phyloP scores from a whole-genome alignment of 306 rosid species.

The Quercus mongolica region DNA sequence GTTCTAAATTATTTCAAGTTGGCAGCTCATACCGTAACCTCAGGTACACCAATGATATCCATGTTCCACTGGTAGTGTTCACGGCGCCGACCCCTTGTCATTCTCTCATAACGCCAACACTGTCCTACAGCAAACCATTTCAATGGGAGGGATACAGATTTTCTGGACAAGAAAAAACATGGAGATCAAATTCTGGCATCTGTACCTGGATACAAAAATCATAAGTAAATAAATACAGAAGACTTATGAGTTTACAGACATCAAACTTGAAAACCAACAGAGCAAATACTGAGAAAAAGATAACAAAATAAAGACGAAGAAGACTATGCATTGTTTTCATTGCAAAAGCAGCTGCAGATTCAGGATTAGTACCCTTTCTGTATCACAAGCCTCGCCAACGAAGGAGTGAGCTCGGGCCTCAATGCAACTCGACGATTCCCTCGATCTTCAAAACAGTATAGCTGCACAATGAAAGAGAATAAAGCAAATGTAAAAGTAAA shows the following conservation, averaged over 20 bases:
- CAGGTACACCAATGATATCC: slow-evolving; percentile 94
- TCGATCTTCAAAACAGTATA: slow-evolving; percentile 94
- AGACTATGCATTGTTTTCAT: neutral
- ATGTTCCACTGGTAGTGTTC: slow-evolving; percentile 99
- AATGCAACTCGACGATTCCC: slow-evolving; percentile 94
- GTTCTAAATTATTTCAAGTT: slow-evolving; percentile 10
- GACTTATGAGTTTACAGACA: slow-evolving; percentile 6
- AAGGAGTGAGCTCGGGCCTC: slow-evolving; percentile 98
- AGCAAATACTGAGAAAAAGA: slow-evolving; percentile 14
- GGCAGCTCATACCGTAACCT: slow-evolving; percentile 61
- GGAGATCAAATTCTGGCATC: slow-evolving; percentile 36
- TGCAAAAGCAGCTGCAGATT: slow-evolving; percentile 11
- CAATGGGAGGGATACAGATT: slow-evolving; percentile 81
- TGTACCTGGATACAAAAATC: slow-evolving; percentile 39
- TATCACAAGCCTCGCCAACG: slow-evolving; percentile 91
- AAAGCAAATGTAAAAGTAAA: neutral
- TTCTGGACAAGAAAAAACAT: slow-evolving; percentile 57
- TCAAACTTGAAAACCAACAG: slow-evolving; percentile 10
- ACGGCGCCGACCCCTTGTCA: slow-evolving; percentile 95
- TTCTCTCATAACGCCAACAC: slow-evolving; percentile 98
- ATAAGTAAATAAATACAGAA: slow-evolving; percentile 12
- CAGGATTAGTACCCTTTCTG: slow-evolving; percentile 79
- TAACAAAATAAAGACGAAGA: neutral
- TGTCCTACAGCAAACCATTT: slow-evolving; percentile 99
- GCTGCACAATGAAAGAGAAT: slow-evolving; percentile 49